Conservation (phyloP, 371 early-diverging fungal species). For the Smittium mucronatum region DNA sequence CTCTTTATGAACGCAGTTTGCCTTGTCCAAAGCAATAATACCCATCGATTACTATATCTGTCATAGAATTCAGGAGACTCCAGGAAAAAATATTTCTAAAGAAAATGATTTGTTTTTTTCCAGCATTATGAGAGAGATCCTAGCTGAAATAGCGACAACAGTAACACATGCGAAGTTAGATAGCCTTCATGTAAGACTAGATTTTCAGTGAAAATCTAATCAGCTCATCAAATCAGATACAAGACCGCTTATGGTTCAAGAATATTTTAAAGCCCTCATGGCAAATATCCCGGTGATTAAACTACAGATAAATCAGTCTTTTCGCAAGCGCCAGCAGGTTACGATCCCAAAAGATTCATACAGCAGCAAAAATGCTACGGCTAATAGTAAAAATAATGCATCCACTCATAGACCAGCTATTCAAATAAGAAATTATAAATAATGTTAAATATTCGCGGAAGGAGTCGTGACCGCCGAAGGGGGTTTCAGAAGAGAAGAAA, state of each 20-base stretch:
- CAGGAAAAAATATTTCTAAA: not conserved
- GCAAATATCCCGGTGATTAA: not conserved
- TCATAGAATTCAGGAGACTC: not conserved
- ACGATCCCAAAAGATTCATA: not conserved
- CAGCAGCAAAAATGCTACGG: not conserved
- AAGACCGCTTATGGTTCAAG: not conserved
- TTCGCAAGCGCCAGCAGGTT: not conserved
- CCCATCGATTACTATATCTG: not conserved
- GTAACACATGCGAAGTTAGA: not conserved
- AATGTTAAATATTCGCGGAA: not conserved
- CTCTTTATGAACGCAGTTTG: not conserved
- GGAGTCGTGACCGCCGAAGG: not conserved
- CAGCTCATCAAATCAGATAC: not conserved
- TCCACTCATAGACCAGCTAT: not conserved
- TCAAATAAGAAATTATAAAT: not conserved
- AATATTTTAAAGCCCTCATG: not conserved
- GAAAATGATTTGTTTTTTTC: not conserved
- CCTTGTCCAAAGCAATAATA: not conserved
- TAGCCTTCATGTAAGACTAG: not conserved
- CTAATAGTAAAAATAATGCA: not conserved
- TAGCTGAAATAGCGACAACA: not conserved
- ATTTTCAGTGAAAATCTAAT: not conserved
- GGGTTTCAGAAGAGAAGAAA: not conserved
- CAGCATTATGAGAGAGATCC: not conserved
- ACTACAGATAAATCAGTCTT: not conserved